These are phyloP conservation scores for Calophaca sinica DNA, from an alignment of 306 rosid genomes.

Conservation along the genomic window DNA sequence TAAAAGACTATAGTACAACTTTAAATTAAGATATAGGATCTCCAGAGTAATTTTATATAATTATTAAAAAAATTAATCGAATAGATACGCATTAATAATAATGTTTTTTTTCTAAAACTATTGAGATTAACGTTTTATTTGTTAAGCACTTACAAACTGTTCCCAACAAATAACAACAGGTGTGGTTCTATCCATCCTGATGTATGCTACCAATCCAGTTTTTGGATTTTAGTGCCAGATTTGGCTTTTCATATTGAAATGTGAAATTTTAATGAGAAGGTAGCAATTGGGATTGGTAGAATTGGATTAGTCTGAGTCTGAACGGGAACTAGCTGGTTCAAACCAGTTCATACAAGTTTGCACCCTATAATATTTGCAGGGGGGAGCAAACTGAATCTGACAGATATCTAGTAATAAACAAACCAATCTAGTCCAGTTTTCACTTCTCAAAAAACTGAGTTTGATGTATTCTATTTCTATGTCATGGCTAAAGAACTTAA, in stretches of 20 bases:
- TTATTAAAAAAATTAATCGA: neutral
- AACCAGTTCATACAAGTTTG: neutral
- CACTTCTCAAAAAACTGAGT: neutral
- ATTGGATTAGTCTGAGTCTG: neutral
- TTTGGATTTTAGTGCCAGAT: slow-evolving; percentile 11
- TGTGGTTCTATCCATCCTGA: too few species aligned
- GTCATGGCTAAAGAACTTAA: slow-evolving; percentile 16
- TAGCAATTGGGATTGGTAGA: neutral
- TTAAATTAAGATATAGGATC: too few species aligned
- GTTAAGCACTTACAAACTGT: too few species aligned
- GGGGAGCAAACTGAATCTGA: too few species aligned
- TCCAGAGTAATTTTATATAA: too few species aligned
- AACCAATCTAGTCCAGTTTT: neutral
- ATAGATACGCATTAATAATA: neutral
- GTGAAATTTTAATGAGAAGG: neutral
- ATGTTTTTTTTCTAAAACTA: neutral
- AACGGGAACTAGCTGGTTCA: slow-evolving; percentile 14
- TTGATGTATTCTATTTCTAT: slow-evolving; percentile 20
- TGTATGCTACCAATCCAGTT: too few species aligned
- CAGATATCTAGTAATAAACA: neutral
- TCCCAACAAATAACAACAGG: too few species aligned
- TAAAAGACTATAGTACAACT: too few species aligned
- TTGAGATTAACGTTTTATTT: too few species aligned
- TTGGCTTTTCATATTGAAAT: slow-evolving; percentile 5
- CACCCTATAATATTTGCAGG: too few species aligned